Evolutionary conservation across 2,329 filamentous ascomycete species (phyloP).

Genomic region (Cordyceps cicadae): DNA sequence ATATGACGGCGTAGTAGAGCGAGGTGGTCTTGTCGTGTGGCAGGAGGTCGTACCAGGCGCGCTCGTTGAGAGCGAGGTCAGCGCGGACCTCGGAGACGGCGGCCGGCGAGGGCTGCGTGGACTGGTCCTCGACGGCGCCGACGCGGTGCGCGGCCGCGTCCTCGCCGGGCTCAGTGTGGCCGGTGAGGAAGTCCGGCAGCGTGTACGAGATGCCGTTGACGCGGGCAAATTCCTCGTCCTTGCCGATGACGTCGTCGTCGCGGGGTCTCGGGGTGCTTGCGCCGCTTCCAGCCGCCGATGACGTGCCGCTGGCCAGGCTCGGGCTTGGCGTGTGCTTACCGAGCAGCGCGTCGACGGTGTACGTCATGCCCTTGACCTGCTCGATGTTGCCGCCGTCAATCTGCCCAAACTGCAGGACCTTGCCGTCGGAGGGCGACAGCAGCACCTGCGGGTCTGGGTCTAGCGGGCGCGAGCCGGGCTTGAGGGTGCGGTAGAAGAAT

Average conservation of each 20-base stretch:
- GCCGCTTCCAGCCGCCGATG: conserved; percentile 15
- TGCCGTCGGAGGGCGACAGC: conserved; percentile 82
- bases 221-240: conserved; percentile 85
- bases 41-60: conserved; percentile 63
- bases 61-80: conserved; percentile 66
- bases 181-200: conserved; percentile 77
- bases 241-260: conserved; percentile 59
- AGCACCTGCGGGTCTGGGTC: conserved; percentile 74
- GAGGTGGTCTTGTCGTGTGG: conserved; percentile 56
- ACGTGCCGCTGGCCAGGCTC: conserved; percentile 37
- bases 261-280: conserved; percentile 24
- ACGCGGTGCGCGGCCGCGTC: background rate
- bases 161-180: conserved; percentile 41
- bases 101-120: conserved; percentile 51
- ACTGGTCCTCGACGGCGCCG: conserved; percentile 57
- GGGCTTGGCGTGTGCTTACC: conserved; percentile 55
- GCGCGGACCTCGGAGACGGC: conserved; percentile 77
- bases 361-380: conserved; percentile 98
- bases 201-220: conserved; percentile 96
- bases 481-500: conserved; percentile 94
- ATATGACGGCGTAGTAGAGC: conserved; percentile 90
- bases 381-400: conserved; percentile 94
- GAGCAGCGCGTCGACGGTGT: conserved; percentile 86
- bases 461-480: conserved; percentile 77
- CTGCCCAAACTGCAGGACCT: conserved; percentile 81